Evolutionary conservation across 1,284 basidiomycete genomes (phyloP).

Genomic region (Cerrena zonata): DNA sequence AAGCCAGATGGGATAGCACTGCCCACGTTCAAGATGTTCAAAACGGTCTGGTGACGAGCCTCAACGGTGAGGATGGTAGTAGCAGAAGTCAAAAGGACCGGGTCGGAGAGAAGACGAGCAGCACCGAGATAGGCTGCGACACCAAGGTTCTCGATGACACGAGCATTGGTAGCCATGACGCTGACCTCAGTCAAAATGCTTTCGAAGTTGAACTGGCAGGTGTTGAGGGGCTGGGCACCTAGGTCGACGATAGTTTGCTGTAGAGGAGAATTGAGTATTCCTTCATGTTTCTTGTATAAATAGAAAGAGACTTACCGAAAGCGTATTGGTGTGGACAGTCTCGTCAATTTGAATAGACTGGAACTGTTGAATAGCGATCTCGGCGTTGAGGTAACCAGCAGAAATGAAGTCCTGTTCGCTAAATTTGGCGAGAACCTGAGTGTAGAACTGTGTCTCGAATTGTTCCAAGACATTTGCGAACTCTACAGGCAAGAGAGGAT

Average conservation of each 20-base stretch:
- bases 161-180: conserved; percentile 71
- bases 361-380: conserved; percentile 60
- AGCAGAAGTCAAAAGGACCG: conserved; percentile 61
- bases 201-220: conserved; percentile 68
- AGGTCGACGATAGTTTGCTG: conserved; percentile 47
- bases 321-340: conserved; percentile 46
- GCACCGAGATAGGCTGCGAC: conserved; percentile 78
- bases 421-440: conserved; percentile 65
- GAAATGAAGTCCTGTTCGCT: conserved; percentile 55
- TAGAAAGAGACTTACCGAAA: conserved; percentile 37
- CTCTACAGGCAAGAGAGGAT: conserved; percentile 35
- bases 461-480: conserved; percentile 73
- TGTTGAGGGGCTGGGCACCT: conserved; percentile 48
- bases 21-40: conserved; percentile 64
- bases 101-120: conserved; percentile 58
- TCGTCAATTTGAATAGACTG: conserved; percentile 60
- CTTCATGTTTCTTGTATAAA: background rate
- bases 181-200: conserved; percentile 58
- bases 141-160: conserved; percentile 75
- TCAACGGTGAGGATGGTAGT: conserved; percentile 78
- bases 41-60: conserved; percentile 73
- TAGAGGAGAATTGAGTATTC: conserved; percentile 6
- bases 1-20: conserved; percentile 62
- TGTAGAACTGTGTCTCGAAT: conserved; percentile 68
- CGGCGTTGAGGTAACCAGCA: conserved; percentile 61